Base-by-base conservation (phyloP, 140 eudicot species). In the Senecio squalidus region DNA sequence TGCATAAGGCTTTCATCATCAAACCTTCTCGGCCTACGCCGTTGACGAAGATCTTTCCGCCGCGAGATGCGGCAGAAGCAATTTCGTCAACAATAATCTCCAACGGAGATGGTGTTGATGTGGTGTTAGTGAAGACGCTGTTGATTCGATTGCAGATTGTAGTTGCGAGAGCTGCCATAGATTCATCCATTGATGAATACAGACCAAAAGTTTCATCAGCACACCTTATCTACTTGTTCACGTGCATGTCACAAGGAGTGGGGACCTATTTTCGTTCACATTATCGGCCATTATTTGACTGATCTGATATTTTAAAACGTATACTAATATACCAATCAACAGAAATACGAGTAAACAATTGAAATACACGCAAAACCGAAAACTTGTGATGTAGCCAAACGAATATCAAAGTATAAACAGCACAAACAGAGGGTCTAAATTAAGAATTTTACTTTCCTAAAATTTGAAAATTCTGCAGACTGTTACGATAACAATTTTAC, bases 1-100 rank as follows among this genome's bases (percentile, higher is more conserved):
- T 91, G 69, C 88, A 83, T 8, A 91, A 75, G 30, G 82, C 94
- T 60, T 81, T 83, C 67, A 86, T 62, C 98, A 91, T 91, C 22
- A 86, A 76, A 5, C 98, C 98, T 49, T 91, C 98, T 7, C 98
- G 85, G 39, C 96, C 98, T 6, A 91, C 98, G 25, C 98, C 98
- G 61, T 86, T 77, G 25, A 91, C 79, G 67, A 91, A 91, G 55
- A 91, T 27, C 30, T 77, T 68, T 55, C 87, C 95, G 5, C 62
- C 57, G 22, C 75, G 82, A 43, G 49, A 31, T 58, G 85, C 77
- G 40, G 73, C 55, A 68, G 70, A 59, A 45, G 82, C 25, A 58
- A 86, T 74, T 55, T 85, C 87, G 9, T 73, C 70, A 21, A 91
- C 91, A 55, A 76, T 65, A 43, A 73, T 34, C 31, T 74, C 58